Conservation (phyloP, 2,329 filamentous ascomycete species). For the Ophiostoma sp. region DNA sequence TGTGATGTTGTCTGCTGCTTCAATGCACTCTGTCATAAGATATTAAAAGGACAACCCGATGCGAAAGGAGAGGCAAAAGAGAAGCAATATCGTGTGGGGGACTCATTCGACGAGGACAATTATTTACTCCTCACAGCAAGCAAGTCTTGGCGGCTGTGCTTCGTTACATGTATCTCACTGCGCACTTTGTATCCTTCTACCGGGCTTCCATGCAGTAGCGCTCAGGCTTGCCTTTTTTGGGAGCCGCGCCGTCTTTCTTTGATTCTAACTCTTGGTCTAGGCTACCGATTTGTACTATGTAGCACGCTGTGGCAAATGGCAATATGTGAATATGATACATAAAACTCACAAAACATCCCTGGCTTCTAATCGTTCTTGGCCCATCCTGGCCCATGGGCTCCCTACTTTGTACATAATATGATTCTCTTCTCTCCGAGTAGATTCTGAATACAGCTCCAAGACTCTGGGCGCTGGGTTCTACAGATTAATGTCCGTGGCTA, state of each 20-base stretch:
- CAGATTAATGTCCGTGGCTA: not conserved
- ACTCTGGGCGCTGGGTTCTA: not conserved
- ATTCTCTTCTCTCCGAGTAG: not conserved
- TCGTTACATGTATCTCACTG: not conserved
- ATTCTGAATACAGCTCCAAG: not conserved
- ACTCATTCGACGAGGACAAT: no score
- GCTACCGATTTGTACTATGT: no score
- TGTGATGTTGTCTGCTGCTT: not conserved
- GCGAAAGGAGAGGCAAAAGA: not conserved
- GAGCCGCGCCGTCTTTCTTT: constrained; percentile 5
- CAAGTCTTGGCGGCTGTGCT: not conserved
- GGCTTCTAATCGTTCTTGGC: not conserved
- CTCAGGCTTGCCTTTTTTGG: not conserved
- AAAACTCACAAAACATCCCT: not conserved
- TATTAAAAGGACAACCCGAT: not conserved
- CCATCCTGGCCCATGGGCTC: not conserved
- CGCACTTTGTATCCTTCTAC: constrained; percentile 3
- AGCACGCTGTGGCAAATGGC: not conserved
- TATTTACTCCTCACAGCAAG: not conserved
- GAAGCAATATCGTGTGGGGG: no score
- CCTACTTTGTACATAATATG: not conserved
- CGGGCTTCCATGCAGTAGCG: constrained; percentile 9
- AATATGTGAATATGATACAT: not conserved
- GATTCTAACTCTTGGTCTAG: not conserved
- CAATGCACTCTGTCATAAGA: not conserved